These are phyloP conservation scores for Cutaneotrichosporon daszewskae DNA, from an alignment of 1,284 basidiomycete genomes.

Conservation along the genomic window DNA sequence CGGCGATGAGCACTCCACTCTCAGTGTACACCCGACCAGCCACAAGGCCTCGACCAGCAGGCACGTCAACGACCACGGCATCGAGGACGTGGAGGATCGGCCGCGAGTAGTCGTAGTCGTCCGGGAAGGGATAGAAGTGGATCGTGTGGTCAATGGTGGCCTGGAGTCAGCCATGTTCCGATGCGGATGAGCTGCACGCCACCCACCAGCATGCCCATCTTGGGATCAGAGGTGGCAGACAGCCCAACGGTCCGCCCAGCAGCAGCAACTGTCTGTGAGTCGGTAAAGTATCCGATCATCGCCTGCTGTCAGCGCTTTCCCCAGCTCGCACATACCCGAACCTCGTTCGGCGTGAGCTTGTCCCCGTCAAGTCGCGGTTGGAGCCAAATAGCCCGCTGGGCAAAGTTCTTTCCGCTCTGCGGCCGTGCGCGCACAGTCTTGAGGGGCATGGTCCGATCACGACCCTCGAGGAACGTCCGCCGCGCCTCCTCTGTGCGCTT, in stretches of 20 bases:
- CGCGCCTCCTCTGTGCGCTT: slow-evolving; percentile 53
- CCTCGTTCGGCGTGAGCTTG: slow-evolving; percentile 63
- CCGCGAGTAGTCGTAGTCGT: slow-evolving; percentile 68
- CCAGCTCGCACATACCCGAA: too few relatives aligned
- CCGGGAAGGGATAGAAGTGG: slow-evolving; percentile 67
- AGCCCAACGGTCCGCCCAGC: slow-evolving; percentile 61
- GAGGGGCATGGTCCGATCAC: slow-evolving; percentile 62
- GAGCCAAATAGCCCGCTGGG: slow-evolving; percentile 70
- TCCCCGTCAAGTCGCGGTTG: slow-evolving; percentile 54
- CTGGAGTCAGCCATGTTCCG: slow-evolving; percentile 44
- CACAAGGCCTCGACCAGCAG: slow-evolving; percentile 63
- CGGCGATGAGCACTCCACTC: slow-evolving; percentile 65
- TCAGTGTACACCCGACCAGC: slow-evolving; percentile 72
- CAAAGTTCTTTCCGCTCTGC: slow-evolving; percentile 14
- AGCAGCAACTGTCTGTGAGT: slow-evolving; percentile 67
- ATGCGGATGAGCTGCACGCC: slow-evolving; percentile 53
- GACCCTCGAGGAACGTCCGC: slow-evolving; percentile 39
- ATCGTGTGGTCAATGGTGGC: slow-evolving; percentile 80
- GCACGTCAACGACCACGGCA: slow-evolving; percentile 58
- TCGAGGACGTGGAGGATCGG: slow-evolving; percentile 77
- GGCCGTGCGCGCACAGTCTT: slow-evolving; percentile 51
- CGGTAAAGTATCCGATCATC: slow-evolving; percentile 78
- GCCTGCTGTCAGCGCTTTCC: too few relatives aligned
- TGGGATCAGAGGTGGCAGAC: slow-evolving; percentile 41
- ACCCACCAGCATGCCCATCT: slow-evolving; percentile 65